Evolutionary conservation across 2,329 filamentous ascomycete genomes (phyloP), one percentile per base, ranked within the genome.

Genomic region (Emericellopsis cladophorae): DNA sequence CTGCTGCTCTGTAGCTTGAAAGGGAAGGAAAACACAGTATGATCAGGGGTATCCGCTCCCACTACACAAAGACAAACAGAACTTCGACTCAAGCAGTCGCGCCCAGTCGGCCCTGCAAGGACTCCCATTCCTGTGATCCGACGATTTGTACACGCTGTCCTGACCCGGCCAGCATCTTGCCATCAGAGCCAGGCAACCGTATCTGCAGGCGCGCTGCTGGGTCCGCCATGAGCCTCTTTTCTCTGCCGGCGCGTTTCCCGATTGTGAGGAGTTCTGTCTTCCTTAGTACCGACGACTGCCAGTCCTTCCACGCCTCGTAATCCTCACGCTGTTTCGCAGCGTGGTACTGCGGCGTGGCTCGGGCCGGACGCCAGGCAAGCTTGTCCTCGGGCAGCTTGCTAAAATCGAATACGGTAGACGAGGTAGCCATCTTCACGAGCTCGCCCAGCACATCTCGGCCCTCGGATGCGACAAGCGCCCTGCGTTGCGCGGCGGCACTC

Each of bases 271-370:
- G 44, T 40, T 74, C 54, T 40, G 66, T 67, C 61, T 78, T 79
- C 52, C 66, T 64, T 10, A 73, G 51, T 29, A 80, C 69, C 7
- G 66, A 64, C 21, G 66, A 62, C 49, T 71, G 66, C 77, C 77
- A 81, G 44, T 61, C 59, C 50, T 65, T 67, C 77, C 76, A 81
- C 2, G 68, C 63, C 21, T 71, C 77, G 51, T 74, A 81, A 46
- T 83, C 73, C 57, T 85, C 81, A 43, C 66, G 69, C 55, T 80
- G 73, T 54, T 67, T 71, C 15, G 78, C 79, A 9, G 78, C 76
- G 45, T 80, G 75, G 59, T 79, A 85, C 53, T 76, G 71, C 4
- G 79, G 74, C 36, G 77, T 83, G 32, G 66, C 67, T 52, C 64
- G 74, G 18, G 74, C 74, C 18, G 80, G 80, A 46, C 75, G 70